phyloP scores from a whole-genome alignment of 1,284 basidiomycete genomes.

The Paramarasmius palmivorus region DNA sequence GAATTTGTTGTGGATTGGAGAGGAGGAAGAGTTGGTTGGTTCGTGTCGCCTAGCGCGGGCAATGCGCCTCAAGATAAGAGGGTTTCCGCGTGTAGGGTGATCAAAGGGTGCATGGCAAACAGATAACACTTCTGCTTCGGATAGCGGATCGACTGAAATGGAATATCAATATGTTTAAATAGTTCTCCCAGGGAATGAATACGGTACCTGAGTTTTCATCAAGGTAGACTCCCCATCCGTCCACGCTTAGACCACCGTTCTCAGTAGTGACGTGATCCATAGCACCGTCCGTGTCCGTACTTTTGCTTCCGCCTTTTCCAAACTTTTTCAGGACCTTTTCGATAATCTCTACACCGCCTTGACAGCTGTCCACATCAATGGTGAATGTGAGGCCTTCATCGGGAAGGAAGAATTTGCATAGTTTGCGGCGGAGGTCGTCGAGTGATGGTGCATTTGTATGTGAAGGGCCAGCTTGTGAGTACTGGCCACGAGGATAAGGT shows the following conservation, averaged over 20 bases:
- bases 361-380: slow-evolving; percentile 79
- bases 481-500: slow-evolving; percentile 54
- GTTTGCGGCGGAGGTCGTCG: slow-evolving; percentile 77
- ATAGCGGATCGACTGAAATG: slow-evolving; percentile 64
- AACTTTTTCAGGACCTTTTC: slow-evolving; percentile 89
- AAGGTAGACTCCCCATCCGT: slow-evolving; percentile 87
- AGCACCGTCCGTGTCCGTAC: slow-evolving; percentile 46
- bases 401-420: slow-evolving; percentile 84
- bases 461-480: slow-evolving; percentile 44
- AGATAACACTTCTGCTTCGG: slow-evolving; percentile 80
- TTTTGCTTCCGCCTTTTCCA: slow-evolving; percentile 61
- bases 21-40: slow-evolving; percentile 31
- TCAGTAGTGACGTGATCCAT: slow-evolving; percentile 55
- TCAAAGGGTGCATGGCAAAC: slow-evolving; percentile 86
- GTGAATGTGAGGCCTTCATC: slow-evolving; percentile 77
- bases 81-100: slow-evolving; percentile 81
- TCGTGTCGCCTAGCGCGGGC: slow-evolving; percentile 46
- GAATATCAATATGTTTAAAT: neutral
- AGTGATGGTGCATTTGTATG: slow-evolving; percentile 54
- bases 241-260: slow-evolving; percentile 72
- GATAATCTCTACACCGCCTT: slow-evolving; percentile 80
- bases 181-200: slow-evolving; percentile 12
- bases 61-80: slow-evolving; percentile 72
- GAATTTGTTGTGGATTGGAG: too few relatives aligned
- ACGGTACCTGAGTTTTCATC: slow-evolving; percentile 62